phyloP scores from a whole-genome alignment of 148 eudicot genomes.

The Fagopyrum esculentum region DNA sequence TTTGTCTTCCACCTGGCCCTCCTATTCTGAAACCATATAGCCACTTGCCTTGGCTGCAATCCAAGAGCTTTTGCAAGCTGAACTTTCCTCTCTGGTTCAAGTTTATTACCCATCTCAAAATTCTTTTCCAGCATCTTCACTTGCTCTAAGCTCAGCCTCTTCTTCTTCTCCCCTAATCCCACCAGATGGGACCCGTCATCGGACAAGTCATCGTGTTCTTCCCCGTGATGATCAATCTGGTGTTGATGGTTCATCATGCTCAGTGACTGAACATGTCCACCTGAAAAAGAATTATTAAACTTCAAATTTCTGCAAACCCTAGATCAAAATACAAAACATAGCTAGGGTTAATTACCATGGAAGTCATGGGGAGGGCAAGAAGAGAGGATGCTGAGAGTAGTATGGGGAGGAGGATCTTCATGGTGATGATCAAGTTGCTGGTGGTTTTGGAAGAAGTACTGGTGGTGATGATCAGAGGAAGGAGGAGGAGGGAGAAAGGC shows the following conservation, averaged over 20 bases:
- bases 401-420: slow-evolving; percentile 18
- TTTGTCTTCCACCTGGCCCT: slow-evolving; percentile 87
- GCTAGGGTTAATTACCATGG: slow-evolving; percentile 11
- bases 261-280: background rate
- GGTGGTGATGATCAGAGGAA: slow-evolving; percentile 17
- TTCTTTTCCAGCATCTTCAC: slow-evolving; percentile 77
- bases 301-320: background rate
- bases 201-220: slow-evolving; percentile 41
- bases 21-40: slow-evolving; percentile 83
- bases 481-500: slow-evolving; percentile 21
- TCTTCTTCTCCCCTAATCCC: slow-evolving; percentile 66
- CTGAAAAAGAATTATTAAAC: background rate
- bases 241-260: slow-evolving; percentile 10
- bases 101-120: slow-evolving; percentile 65
- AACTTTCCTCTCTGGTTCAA: slow-evolving; percentile 69
- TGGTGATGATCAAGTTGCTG: slow-evolving; percentile 26
- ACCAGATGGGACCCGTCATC: slow-evolving; percentile 53
- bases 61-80: slow-evolving; percentile 68
- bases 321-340: background rate
- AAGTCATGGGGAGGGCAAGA: slow-evolving; percentile 4
- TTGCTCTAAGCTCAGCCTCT: slow-evolving; percentile 67
- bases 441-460: slow-evolving; percentile 27
- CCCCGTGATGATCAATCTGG: background rate
- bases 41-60: slow-evolving; percentile 69
- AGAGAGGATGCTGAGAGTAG: slow-evolving; percentile 6